Evolutionary conservation across 495 filamentous ascomycete genomes (phyloP), one percentile per base, ranked within the genome.

Genomic region (Podospora tetraspora): DNA sequence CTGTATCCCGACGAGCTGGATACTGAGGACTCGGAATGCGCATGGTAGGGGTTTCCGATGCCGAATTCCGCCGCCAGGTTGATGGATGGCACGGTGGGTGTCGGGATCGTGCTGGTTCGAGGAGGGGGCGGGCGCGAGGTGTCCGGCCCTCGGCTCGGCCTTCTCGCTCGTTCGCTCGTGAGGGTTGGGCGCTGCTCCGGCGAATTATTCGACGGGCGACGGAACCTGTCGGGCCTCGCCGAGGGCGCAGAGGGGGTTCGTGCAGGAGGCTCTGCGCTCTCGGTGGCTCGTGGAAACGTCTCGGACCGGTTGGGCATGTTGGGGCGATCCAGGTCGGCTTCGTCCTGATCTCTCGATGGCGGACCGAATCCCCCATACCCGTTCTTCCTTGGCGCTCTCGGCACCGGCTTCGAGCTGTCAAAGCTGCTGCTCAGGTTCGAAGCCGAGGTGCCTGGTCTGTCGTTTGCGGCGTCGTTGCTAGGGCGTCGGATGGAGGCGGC

Each of bases 1-100:
- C 72, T 91, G 24, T 81, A 86, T 1, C 81, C 84, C 8, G 90
- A 93, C n/a, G 84, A 86, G 57, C 87, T 89, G 6, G 91, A 93
- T 2, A 85, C 85, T 25, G 84, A 84, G 1, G 91, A 95, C 69
- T 87, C 85, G 0, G 89, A 87, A 1, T 88, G 78, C 3, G 83
- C 83, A 73, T 91, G 89, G 74, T 88, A 86, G 0, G 85, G 81
- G 64, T 87, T 87, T 27, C 81, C 78, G 23, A 81, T 75, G 19
- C 83, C 84, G 63, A 85, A 86, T 25, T 83, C 83, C 30, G 79
- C 79, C n/a, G 80, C 79, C 5, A 84, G 79, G 63, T 86, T 84
- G 52, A 84, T 75, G 10, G 76, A 71, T 10, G 84, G 84, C 11
- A 79, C 70, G 8, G 75, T 68, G 3, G 73, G 74, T 21, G 76